Evolutionary conservation across 2,329 filamentous ascomycete species (phyloP).

Genomic region (Monilinia laxa): DNA sequence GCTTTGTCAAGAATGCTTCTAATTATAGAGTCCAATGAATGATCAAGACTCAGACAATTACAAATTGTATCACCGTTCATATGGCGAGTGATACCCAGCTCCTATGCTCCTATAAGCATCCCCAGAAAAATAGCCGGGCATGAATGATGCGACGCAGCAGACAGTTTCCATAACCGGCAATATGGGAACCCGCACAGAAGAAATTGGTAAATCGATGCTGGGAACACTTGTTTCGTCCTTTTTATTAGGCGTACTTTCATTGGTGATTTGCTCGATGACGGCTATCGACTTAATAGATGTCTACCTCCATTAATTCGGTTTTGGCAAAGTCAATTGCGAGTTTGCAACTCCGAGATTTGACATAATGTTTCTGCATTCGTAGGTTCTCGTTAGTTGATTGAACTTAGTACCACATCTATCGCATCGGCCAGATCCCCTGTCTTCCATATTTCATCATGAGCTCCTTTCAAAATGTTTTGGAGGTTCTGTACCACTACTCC

Average conservation of each 20-base stretch:
- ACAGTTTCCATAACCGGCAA: neutral
- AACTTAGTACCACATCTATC: neutral
- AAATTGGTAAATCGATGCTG: neutral
- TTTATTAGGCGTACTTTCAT: neutral
- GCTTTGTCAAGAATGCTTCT: no score
- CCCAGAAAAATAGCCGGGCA: neutral
- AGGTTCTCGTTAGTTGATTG: neutral
- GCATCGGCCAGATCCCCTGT: constrained; percentile 13
- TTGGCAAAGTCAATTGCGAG: neutral
- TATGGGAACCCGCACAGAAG: neutral
- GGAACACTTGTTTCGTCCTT: neutral
- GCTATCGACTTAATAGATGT: neutral
- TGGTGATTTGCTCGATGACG: neutral
- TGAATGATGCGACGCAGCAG: neutral
- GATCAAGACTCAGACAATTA: neutral
- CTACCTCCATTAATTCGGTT: neutral
- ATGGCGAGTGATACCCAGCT: neutral
- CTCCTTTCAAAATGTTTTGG: constrained; percentile 6
- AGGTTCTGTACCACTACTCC: constrained; percentile 8
- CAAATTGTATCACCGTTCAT: neutral
- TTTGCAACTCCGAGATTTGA: neutral
- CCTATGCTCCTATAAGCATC: neutral
- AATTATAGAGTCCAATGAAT: neutral
- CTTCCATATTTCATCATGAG: constrained; percentile 13
- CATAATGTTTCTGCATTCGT: neutral